These are phyloP conservation scores for Tuber calosporum DNA, from an alignment of 495 filamentous ascomycete species.

Conservation along the genomic window DNA sequence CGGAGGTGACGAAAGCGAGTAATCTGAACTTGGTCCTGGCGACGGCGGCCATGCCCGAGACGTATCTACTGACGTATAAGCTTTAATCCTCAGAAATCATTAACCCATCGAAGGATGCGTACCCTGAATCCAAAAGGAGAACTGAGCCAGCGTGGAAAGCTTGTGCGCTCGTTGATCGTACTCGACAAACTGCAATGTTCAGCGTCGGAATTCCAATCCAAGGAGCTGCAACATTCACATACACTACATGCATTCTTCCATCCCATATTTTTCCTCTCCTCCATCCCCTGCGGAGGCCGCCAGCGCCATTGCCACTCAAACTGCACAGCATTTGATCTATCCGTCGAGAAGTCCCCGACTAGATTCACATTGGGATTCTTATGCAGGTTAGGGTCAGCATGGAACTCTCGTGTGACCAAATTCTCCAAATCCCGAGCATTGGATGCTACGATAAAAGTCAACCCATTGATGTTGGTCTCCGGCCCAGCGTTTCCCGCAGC, in stretches of 20 bases:
- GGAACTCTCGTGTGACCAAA: constrained; percentile 86
- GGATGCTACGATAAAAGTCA: constrained; percentile 87
- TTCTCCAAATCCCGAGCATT: constrained; percentile 83
- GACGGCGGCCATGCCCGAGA: constrained; percentile 39
- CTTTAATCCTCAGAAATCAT: neutral
- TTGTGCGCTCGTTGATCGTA: constrained; percentile 91
- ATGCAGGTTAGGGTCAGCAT: constrained; percentile 93
- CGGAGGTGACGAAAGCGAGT: constrained; percentile 64
- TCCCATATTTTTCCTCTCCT: constrained; percentile 73
- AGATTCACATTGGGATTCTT: constrained; percentile 93
- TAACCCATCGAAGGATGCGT: constrained; percentile 40
- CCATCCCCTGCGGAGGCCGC: constrained; percentile 74
- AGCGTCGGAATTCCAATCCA: constrained; percentile 15
- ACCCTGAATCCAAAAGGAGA: constrained; percentile 93
- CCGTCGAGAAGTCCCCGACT: constrained; percentile 79
- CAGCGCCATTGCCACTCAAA: constrained; percentile 97
- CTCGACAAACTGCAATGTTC: constrained; percentile 65
- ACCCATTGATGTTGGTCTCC: constrained; percentile 75
- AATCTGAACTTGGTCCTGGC: constrained; percentile 51
- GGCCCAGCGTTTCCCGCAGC: constrained; percentile 48
- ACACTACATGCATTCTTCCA: constrained; percentile 94
- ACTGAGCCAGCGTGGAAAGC: constrained; percentile 76
- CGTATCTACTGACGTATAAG: constrained; percentile 38
- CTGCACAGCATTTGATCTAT: constrained; percentile 69
- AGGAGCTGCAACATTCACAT: constrained; percentile 34